Percentiles rank a stretch among this genome's conserved stretches.
phyloP scores from a whole-genome alignment of 2,329 filamentous ascomycete species.

The Colletotrichum musae region DNA sequence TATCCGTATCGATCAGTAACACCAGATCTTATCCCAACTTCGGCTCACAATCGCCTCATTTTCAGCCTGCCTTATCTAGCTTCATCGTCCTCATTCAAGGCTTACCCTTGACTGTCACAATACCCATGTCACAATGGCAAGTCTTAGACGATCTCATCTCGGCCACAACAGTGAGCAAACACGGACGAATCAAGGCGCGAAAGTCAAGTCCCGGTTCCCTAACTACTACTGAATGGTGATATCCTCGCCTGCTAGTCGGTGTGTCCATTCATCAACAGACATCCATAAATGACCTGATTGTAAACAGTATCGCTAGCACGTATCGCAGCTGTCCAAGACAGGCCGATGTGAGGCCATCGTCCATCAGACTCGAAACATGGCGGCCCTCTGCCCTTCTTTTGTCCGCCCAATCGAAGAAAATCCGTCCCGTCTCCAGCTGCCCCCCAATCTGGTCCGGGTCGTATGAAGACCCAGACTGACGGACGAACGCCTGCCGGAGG shows the following conservation, averaged over 20 bases:
- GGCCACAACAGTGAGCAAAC: background rate
- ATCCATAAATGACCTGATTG: conserved; percentile 29
- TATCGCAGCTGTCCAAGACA: conserved; percentile 23
- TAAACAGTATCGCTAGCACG: conserved; percentile 36
- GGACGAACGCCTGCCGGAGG: conserved; percentile 35
- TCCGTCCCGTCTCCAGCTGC: conserved; percentile 21
- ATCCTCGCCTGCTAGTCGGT: conserved; percentile 23
- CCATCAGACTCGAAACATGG: conserved; percentile 10
- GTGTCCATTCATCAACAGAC: conserved; percentile 30
- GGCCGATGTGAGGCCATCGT: conserved; percentile 1
- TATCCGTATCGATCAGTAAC: background rate
- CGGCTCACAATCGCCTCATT: background rate
- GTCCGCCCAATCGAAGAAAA: conserved; percentile 24
- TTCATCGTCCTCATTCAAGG: no score
- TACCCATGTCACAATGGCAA: no score
- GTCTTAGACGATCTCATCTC: no score
- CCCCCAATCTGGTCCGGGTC: conserved; percentile 33
- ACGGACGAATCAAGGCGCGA: background rate
- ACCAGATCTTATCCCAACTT: background rate
- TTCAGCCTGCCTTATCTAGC: background rate
- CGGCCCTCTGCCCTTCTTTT: conserved; percentile 1
- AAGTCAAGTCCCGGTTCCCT: conserved; percentile 31
- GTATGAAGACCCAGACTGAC: conserved; percentile 19
- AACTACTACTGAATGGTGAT: conserved; percentile 26
- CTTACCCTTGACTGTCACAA: no score